Evolutionary conservation across 176 grass and related monocot species (phyloP).

Genomic region (Dendrocalamus sinicus): DNA sequence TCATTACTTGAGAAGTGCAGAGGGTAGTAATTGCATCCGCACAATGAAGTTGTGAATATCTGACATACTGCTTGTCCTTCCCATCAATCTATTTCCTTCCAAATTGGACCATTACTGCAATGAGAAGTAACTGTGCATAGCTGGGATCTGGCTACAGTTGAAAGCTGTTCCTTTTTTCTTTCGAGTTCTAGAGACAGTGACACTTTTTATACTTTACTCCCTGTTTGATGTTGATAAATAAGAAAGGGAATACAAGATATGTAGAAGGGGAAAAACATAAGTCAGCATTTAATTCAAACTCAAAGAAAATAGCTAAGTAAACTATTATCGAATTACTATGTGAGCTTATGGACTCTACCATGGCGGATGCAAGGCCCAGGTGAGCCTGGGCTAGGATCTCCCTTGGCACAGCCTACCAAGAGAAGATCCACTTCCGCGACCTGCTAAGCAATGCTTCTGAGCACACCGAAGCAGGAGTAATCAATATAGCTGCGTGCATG

Average conservation of each 20-base stretch:
- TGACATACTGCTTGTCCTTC: not conserved
- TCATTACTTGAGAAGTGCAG: not conserved
- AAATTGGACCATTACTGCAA: not conserved
- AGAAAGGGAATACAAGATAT: not conserved
- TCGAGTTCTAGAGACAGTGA: not conserved
- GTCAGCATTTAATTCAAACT: not conserved
- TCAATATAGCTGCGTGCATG: not conserved
- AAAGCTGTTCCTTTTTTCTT: conserved; percentile 29
- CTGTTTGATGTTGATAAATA: conserved; percentile 11
- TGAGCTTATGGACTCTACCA: conserved; percentile 3
- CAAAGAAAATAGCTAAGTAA: conserved; percentile 23
- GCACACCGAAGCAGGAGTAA: not conserved
- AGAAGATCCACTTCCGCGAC: no score
- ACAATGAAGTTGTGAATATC: not conserved
- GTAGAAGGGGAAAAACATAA: not conserved
- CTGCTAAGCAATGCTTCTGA: not conserved
- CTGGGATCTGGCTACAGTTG: not conserved
- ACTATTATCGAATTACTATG: not conserved
- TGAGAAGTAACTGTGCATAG: not conserved
- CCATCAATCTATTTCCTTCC: not conserved
- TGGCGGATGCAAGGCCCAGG: not conserved
- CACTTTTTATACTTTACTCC: conserved; percentile 1
- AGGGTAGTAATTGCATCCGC: not conserved
- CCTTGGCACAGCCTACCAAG: not conserved
- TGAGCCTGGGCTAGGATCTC: not conserved